Base-by-base conservation (phyloP, 208 protist genomes). In the Crithidia acanthocephali region DNA sequence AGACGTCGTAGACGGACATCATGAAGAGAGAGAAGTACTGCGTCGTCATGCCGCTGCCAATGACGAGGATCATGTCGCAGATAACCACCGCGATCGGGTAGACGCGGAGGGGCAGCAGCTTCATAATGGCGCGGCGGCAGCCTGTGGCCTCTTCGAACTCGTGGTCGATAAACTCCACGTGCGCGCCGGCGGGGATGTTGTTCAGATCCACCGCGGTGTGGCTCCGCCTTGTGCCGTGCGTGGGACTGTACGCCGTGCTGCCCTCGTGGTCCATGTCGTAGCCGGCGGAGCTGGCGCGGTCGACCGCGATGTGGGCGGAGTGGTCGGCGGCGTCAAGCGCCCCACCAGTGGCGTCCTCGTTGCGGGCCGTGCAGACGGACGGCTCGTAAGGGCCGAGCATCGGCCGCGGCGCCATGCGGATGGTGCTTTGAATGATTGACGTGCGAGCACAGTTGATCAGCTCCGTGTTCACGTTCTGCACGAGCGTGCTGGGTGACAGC, bases 21-120 rank as follows among this genome's bases (percentile, higher is more conserved):
- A 93, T 87, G 66, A 93, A 93, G 5, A 93, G 76, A 0, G 80
- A 68, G 45, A 93, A 88, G 76, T 93, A 93, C 74, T 85, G 80
- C 51, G 79, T 90, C 27, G 83, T 93, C 85, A 93, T 90, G 72
- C 87, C 87, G 52, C 83, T 90, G 47, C 87, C 84, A 40, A 90
- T 30, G 4, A 80, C 63, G 27, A 85, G 51, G 1, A 93, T 33
- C 13, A 88, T 23, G 68, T 90, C 87, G 40, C 68, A 69, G 20
- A 82, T 18, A 0, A 81, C 83, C 23, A 93, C 50, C 20, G 76
- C 50, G 23, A 83, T 35, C 0, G 87, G 87, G 56, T 90, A 92
- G 32, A 60, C 44, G 35, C 68, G 70, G n/a, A 92, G 55, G 9
- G 84, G 87, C 23, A 92, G 58, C 44, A 61, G 67, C 28, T 73